Evolutionary conservation across 768 basidiomycete species (phyloP).

Genomic region (Phanerochaete sordida): DNA sequence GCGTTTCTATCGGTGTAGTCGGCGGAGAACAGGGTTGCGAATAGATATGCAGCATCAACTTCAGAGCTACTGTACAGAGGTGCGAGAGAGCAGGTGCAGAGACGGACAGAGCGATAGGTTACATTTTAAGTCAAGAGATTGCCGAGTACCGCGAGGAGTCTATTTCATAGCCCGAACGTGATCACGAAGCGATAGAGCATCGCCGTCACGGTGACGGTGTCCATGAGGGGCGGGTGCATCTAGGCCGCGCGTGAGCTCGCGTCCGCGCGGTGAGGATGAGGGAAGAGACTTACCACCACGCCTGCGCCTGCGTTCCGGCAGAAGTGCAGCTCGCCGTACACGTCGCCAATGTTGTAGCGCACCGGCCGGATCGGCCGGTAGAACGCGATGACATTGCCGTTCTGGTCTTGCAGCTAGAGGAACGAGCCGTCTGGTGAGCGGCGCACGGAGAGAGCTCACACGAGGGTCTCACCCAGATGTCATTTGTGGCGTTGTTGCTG

Average conservation of each 20-base stretch:
- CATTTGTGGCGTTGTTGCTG: constrained; percentile 45
- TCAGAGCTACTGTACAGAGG: constrained; percentile 9
- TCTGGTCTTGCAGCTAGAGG: constrained; percentile 65
- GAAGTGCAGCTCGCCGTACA: constrained; percentile 83
- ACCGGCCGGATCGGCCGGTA: constrained; percentile 75
- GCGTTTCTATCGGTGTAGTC: background rate
- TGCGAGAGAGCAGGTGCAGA: constrained; percentile 1
- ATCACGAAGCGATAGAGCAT: constrained; percentile 83
- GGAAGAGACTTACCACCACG: constrained; percentile 59
- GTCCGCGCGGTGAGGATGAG: constrained; percentile 12
- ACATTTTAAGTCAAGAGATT: constrained; percentile 15
- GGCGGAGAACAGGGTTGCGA: constrained; percentile 5
- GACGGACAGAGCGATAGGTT: constrained; percentile 5
- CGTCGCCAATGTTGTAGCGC: constrained; percentile 83
- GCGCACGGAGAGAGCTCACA: constrained; percentile 3
- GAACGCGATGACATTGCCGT: constrained; percentile 69
- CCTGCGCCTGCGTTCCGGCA: constrained; percentile 75
- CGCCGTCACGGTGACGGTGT: constrained; percentile 77
- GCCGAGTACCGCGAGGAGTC: constrained; percentile 7
- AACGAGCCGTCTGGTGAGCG: constrained; percentile 12
- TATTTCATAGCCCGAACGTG: constrained; percentile 41
- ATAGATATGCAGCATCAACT: constrained; percentile 12
- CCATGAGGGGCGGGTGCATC: constrained; percentile 91
- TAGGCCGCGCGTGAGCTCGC: constrained; percentile 25
- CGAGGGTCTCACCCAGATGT: constrained; percentile 51